phyloP scores from a whole-genome alignment of 2,329 filamentous ascomycete genomes.

The Teratosphaeria nubilosa region DNA sequence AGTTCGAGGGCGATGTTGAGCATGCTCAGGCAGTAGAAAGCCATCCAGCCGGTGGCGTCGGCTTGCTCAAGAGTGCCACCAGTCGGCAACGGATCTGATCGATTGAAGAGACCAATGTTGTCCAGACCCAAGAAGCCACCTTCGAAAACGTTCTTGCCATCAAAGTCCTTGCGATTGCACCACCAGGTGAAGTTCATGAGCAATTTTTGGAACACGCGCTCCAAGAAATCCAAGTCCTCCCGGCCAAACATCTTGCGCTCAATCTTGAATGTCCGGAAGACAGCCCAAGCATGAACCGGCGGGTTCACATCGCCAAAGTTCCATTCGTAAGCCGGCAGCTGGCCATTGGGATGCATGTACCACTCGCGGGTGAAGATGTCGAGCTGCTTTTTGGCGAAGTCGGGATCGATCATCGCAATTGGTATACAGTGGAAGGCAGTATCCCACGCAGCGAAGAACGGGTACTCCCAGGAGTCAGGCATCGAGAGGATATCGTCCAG shows the following conservation, averaged over 20 bases:
- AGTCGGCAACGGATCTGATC: conserved; percentile 86
- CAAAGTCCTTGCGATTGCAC: conserved; percentile 91
- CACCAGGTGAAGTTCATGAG: conserved; percentile 98
- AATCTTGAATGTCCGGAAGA: conserved; percentile 94
- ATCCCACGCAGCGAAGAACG: conserved; percentile 96
- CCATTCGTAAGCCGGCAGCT: conserved; percentile 90
- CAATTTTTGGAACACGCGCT: conserved; percentile 92
- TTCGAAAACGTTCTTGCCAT: conserved; percentile 96
- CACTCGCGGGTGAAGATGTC: conserved; percentile 93
- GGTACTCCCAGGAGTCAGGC: conserved; percentile 98
- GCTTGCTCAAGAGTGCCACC: conserved; percentile 91
- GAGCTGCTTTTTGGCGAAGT: conserved; percentile 96
- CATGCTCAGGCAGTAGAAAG: conserved; percentile 94
- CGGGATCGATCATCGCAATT: conserved; percentile 91
- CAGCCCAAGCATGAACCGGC: conserved; percentile 91
- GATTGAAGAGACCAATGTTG: conserved; percentile 96
- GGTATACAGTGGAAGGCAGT: conserved; percentile 95
- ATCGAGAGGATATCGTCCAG: conserved; percentile 93
- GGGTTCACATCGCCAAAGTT: conserved; percentile 97
- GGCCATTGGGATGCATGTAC: conserved; percentile 98
- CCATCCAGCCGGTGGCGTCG: conserved; percentile 98
- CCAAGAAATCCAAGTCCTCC: conserved; percentile 89
- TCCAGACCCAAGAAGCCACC: conserved; percentile 91
- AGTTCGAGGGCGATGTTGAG: conserved; percentile 92
- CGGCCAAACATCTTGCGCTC: conserved; percentile 94